Conservation (phyloP, 192 early-diverging fungal species). For the Coemansia sp. region DNA sequence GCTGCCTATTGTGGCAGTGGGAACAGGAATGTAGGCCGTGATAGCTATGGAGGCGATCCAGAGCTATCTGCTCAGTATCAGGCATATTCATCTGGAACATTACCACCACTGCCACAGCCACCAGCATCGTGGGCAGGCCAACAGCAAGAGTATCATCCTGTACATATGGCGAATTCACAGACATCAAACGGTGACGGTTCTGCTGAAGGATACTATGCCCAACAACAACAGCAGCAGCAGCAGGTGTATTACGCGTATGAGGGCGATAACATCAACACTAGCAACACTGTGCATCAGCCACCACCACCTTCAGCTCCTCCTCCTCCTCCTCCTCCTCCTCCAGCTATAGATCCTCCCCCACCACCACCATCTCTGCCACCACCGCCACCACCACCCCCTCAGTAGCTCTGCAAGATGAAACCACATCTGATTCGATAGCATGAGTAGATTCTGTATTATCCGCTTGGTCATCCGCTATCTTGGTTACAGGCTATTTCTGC, state of each 20-base stretch:
- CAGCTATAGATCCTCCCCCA: constrained; percentile 12
- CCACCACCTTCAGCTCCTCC: constrained; percentile 8
- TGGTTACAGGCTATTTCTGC: too few species aligned
- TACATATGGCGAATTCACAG: not conserved
- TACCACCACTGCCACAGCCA: constrained; percentile 2
- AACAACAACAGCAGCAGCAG: constrained; percentile 1
- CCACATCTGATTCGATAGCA: too few species aligned
- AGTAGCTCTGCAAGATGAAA: not conserved
- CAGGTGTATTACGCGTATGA: constrained; percentile 1
- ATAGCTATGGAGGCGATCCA: not conserved
- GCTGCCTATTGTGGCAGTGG: constrained; percentile 6
- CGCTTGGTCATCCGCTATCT: too few species aligned
- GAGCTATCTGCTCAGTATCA: constrained; percentile 8
- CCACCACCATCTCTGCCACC: constrained; percentile 14
- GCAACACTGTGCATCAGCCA: constrained; percentile 3
- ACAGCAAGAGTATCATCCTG: not conserved
- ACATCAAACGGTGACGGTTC: not conserved
- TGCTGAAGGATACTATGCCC: constrained; percentile 1
- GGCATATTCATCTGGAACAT: not conserved
- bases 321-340: constrained; percentile 13
- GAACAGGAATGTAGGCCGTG: not conserved
- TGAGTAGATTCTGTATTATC: too few species aligned
- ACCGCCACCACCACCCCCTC: constrained; percentile 14
- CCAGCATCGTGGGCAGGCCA: not conserved
- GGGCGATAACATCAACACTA: not conserved